These are phyloP conservation scores for Fusarium continuum DNA, from an alignment of 2,329 filamentous ascomycete species.

Conservation along the genomic window DNA sequence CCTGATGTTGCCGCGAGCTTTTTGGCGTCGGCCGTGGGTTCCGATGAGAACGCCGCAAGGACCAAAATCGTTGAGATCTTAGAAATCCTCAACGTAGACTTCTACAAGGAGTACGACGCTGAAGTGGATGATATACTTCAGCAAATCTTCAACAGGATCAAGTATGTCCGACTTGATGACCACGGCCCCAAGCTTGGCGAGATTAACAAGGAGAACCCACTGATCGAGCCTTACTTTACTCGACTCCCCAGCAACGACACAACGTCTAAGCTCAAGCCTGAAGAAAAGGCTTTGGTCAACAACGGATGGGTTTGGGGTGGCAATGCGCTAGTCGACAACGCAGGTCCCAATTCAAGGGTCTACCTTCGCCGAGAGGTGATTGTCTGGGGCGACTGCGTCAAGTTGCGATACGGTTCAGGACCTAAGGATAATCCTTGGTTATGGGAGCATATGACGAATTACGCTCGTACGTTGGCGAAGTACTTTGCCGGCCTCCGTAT, in stretches of 20 bases:
- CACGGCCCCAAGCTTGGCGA: constrained; percentile 87
- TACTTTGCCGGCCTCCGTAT: constrained; percentile 96
- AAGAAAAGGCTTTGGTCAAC: constrained; percentile 85
- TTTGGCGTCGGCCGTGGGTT: constrained; percentile 60
- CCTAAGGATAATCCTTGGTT: constrained; percentile 90
- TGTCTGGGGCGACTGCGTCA: constrained; percentile 98
- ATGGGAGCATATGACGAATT: constrained; percentile 95
- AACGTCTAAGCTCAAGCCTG: constrained; percentile 78
- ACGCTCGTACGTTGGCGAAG: constrained; percentile 90
- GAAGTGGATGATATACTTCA: constrained; percentile 86
- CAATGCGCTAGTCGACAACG: constrained; percentile 92
- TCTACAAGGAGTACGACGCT: constrained; percentile 90
- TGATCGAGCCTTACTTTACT: constrained; percentile 96
- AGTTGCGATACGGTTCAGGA: constrained; percentile 85
- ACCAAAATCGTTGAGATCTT: constrained; percentile 71
- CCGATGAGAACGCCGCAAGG: constrained; percentile 63
- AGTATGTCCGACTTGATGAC: constrained; percentile 92
- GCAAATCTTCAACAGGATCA: constrained; percentile 92
- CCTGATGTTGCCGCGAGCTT: constrained; percentile 72
- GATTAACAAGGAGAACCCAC: constrained; percentile 78
- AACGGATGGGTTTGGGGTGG: constrained; percentile 99
- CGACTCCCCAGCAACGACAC: constrained; percentile 81
- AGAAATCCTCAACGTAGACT: constrained; percentile 84
- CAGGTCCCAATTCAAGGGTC: constrained; percentile 86
- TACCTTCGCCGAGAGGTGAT: constrained; percentile 97